Evolutionary conservation across 768 basidiomycete species (phyloP), one percentile per base, ranked within the genome.

Genomic region (Lyophyllum atratum): DNA sequence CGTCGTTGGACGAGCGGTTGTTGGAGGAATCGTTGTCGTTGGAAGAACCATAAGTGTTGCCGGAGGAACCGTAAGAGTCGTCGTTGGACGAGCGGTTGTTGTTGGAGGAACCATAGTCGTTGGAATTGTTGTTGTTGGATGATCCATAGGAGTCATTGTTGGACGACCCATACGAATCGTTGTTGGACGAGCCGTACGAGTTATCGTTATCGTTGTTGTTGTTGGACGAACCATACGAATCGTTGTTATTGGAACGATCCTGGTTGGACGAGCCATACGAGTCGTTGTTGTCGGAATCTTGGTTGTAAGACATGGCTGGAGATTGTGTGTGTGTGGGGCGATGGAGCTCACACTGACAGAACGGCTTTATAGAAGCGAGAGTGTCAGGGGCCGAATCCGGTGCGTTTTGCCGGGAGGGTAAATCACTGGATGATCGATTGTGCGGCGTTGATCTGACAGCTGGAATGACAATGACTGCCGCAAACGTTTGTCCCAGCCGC

Each of bases 21-120:
- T 55, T n/a, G n/a, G n/a, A n/a, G n/a, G n/a, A n/a, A 12, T 12
- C 39, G 56, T 45, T 51, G 58, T 51, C 26, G 22, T 43, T 44
- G 19, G 69, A 68, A 64, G 40, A 46, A 43, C 55, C 51, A 26
- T 49, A 24, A 19, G n/a, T 22, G 28, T 56, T 50, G 45, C 62
- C 50, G 44, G 44, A 45, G 2, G 68, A 68, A 33, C 66, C 65
- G 52, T 69, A 53, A 12, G 50, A 52, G 51, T 69, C 57, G 49
- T 67, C 64, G 51, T 65, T 68, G 43, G 68, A 68, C 5, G 71
- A 71, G 19, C 68, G 64, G 46, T 70, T 62, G 50, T 45, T 37
- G 43, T 58, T 46, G 37, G 39, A 40, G 2, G 64, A 63, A 2
- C 45, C 57, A 40, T 37, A 57, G 39, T 34, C 34, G 43, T 58